Evolutionary conservation across 371 early-diverging fungal species (phyloP).

Genomic region (Mortierella sp.): DNA sequence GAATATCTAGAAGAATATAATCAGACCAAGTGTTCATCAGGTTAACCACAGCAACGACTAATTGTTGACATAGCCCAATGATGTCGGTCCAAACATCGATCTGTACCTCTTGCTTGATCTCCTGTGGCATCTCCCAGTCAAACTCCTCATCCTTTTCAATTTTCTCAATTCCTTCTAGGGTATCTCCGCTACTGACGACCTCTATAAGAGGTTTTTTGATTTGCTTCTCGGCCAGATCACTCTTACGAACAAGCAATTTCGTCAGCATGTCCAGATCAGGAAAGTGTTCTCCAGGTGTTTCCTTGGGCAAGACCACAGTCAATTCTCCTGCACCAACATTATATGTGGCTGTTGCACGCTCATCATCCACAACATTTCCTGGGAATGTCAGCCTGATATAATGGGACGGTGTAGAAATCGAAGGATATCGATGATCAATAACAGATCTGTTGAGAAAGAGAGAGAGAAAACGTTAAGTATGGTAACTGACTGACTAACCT

Average conservation of each 20-base stretch:
- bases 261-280: slow-evolving; percentile 90
- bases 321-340: slow-evolving; percentile 87
- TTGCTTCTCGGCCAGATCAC: slow-evolving; percentile 57
- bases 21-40: slow-evolving; percentile 14
- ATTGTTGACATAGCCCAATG: neutral
- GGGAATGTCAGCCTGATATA: slow-evolving; percentile 83
- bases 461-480: neutral
- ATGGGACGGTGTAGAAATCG: neutral
- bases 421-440: neutral
- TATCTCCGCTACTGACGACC: slow-evolving; percentile 66
- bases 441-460: no score
- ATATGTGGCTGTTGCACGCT: slow-evolving; percentile 82
- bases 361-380: slow-evolving; percentile 87
- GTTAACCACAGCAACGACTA: neutral
- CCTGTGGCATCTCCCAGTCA: slow-evolving; percentile 92
- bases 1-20: slow-evolving; percentile 25
- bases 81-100: neutral
- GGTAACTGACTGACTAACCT: slow-evolving; percentile 58
- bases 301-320: slow-evolving; percentile 82
- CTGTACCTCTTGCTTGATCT: slow-evolving; percentile 61
- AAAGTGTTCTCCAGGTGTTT: slow-evolving; percentile 83
- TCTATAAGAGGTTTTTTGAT: slow-evolving; percentile 74
- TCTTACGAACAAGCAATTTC: slow-evolving; percentile 79
- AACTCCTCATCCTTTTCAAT: slow-evolving; percentile 74
- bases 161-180: slow-evolving; percentile 52